A percentile compares a stretch with the other conserved stretches of the same genome.
phyloP scores from a whole-genome alignment of 2,329 filamentous ascomycete species.

The Pseudocercospora vitis region DNA sequence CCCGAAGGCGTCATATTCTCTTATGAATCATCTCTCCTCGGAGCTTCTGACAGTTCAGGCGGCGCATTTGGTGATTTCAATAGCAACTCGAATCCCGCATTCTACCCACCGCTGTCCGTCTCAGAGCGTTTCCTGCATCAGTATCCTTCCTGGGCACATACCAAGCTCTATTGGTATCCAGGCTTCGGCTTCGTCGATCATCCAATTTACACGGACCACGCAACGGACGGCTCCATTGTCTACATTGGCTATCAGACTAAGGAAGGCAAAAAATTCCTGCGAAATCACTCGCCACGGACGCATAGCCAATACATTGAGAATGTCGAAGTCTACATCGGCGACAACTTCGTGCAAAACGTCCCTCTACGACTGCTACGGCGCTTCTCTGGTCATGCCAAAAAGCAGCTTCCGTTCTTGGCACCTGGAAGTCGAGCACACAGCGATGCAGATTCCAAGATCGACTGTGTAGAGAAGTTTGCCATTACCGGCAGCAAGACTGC shows the following conservation, averaged over 20 bases:
- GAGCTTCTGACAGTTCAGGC: too few relatives aligned
- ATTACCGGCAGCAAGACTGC: too few relatives aligned
- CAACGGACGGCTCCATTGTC: constrained; percentile 6
- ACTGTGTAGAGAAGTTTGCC: too few relatives aligned
- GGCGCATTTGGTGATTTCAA: too few relatives aligned
- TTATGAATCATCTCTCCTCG: constrained; percentile 2
- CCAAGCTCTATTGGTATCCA: constrained; percentile 16
- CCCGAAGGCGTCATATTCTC: background rate
- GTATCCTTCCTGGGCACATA: constrained; percentile 15
- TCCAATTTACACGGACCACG: constrained; percentile 11
- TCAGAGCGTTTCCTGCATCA: constrained; percentile 22
- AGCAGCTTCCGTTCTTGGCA: background rate
- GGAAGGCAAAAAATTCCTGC: constrained; percentile 1
- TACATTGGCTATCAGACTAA: constrained; percentile 9
- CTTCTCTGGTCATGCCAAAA: constrained; percentile 15
- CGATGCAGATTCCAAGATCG: background rate
- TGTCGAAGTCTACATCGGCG: constrained; percentile 16
- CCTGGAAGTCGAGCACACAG: background rate
- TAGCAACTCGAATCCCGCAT: background rate
- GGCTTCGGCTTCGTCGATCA: constrained; percentile 9
- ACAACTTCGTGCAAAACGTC: constrained; percentile 14
- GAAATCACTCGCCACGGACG: background rate
- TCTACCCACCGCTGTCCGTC: background rate
- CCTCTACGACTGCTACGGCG: constrained; percentile 16
- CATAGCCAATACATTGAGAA: background rate